Evolutionary conservation across 495 filamentous ascomycete species (phyloP), one percentile per base, ranked within the genome.

Genomic region (Aspergillus kassunensis): DNA sequence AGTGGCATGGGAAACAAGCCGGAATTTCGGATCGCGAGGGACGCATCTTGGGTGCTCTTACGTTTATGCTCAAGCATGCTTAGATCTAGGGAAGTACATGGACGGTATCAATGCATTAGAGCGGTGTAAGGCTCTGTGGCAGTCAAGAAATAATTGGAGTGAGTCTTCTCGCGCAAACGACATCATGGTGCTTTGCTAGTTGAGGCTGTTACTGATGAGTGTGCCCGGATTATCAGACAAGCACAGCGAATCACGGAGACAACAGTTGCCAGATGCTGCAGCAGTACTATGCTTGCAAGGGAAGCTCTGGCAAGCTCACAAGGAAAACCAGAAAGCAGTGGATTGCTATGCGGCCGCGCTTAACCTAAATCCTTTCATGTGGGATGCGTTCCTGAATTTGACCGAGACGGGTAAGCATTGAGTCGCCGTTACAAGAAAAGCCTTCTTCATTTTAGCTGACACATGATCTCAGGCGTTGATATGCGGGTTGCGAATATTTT

Each of bases 321-420:
- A 87, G 44, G 88, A 96, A 65, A 76, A 84, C 53, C 83, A 84
- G 56, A 90, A 87, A 60, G 89, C 95, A 25, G 80, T 90, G 10
- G 79, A 87, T 42, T 87, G 81, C 62, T 97, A 90, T 65, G 88
- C 91, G 49, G 88, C 91, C 51, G 85, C 93, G 7, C 72, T 97
- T 44, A 95, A 91, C 66, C 63, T 85, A 31, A 97, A 97, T 62
- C 91, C 93, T 0, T 95, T 97, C 69, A 91, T 95, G 82, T 97
- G 95, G 93, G 93, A 98, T 74, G 95, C 95, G 0, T 97, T 96
- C 65, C 76, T 84, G 16, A 84, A 79, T n/a, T 72, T 98, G 4
- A 87, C 85, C 51, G 80, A 86, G 53, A 77, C 80, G 25, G 85
- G 85, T 86, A 63, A 56, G 76, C 61, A 29, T 41, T 53, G 19